Evolutionary conservation across 257 asterid species (phyloP).

Genomic region (Ajuga chamaepitys): DNA sequence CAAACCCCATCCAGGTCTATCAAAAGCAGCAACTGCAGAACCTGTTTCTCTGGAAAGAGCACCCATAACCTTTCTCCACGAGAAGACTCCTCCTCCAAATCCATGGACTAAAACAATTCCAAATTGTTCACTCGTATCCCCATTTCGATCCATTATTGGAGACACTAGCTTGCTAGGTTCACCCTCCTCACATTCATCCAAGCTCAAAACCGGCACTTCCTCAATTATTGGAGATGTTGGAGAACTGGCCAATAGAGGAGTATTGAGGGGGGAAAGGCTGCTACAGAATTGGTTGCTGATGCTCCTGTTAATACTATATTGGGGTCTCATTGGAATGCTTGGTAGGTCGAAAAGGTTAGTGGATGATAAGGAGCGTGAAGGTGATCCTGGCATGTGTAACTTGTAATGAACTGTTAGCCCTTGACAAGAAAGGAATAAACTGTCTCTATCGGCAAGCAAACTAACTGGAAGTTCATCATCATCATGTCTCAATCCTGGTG

Average conservation of each 20-base stretch:
- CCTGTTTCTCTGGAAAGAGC: constrained; percentile 64
- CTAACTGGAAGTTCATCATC: constrained; percentile 78
- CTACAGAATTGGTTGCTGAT: constrained; percentile 60
- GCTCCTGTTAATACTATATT: constrained; percentile 63
- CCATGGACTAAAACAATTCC: constrained; percentile 96
- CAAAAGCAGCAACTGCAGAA: constrained; percentile 85
- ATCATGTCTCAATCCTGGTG: constrained; percentile 38
- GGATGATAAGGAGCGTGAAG: constrained; percentile 63
- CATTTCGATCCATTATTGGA: constrained; percentile 29
- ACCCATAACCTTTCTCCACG: constrained; percentile 90
- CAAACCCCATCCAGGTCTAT: constrained; percentile 98
- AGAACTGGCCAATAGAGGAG: constrained; percentile 62
- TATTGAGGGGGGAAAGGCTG: constrained; percentile 48
- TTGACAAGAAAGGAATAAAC: constrained; percentile 67
- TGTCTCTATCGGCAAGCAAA: constrained; percentile 82
- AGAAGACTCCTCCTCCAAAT: constrained; percentile 92
- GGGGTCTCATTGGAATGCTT: constrained; percentile 36
- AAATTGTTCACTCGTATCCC: constrained; percentile 49
- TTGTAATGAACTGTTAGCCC: constrained; percentile 88
- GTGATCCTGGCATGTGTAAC: constrained; percentile 60
- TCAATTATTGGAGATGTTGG: constrained; percentile 77
- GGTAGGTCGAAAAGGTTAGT: constrained; percentile 47
- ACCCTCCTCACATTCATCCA: constrained; percentile 48
- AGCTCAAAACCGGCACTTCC: constrained; percentile 58
- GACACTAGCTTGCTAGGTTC: constrained; percentile 39